Evolutionary conservation across 2,329 filamentous ascomycete species (phyloP), one percentile per base, ranked within the genome.

Genomic region (Nemania abortiva): DNA sequence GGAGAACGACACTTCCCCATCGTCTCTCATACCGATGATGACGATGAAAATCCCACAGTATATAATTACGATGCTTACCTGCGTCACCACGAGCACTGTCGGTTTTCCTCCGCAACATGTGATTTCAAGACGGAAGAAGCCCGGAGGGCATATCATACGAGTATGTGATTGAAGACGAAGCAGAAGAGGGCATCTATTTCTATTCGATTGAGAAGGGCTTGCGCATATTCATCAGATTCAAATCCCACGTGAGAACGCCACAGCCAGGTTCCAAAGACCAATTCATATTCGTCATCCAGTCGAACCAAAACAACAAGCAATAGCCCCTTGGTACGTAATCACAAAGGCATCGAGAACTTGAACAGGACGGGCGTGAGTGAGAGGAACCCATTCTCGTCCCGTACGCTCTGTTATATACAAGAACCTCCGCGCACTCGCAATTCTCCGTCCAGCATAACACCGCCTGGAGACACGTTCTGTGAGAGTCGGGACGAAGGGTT

Each of bases 381-480:
- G 72, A 74, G 24, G 29, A 49, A 22, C 45, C 45, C 45, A 20
- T 34, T 58, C 10, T 52, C 15, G 34, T 61, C 42, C 53, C 31
- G 13, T 55, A 47, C 37, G 5, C 34, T 42, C 22, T 50, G 54
- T 20, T 64, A 34, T 63, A 55, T 37, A 42, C 27, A 24, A 50
- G 29, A 24, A 31, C 47, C 52, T n/a, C n/a, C n/a, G n/a, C n/a
- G n/a, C n/a, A n/a, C 73, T 71, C 49, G 47, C 67, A n/a, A 27
- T 69, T 56, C n/a, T 49, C n/a, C 45, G 57, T 64, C 56, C 59
- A 29, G 57, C 54, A 47, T 37, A 20, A 55, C n/a, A 55, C 53
- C 50, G 37, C 37, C 47, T 39, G 24, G 49, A 15, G n/a, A 6
- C 22, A 52, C 57, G 7, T 61, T 39, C 42, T n/a, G 22, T 11